These are phyloP conservation scores for Lipomyces lipofer DNA, from an alignment of 805 yeast genomes.

Conservation along the genomic window DNA sequence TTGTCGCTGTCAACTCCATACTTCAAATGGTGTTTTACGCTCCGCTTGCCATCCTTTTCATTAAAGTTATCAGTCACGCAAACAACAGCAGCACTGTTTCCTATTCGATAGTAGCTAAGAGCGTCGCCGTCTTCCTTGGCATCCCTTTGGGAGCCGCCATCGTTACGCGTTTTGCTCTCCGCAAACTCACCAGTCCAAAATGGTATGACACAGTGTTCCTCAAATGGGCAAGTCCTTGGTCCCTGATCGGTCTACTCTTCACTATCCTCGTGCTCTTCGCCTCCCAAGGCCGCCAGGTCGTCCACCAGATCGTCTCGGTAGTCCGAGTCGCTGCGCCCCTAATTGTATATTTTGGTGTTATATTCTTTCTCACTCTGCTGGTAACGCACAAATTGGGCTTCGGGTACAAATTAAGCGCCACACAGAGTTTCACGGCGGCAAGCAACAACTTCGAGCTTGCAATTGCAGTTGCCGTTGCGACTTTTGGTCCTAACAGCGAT, in stretches of 20 bases:
- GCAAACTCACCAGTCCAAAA: constrained; percentile 38
- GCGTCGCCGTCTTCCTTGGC: constrained; percentile 56
- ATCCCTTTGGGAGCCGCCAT: constrained; percentile 53
- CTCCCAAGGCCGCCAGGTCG: constrained; percentile 49
- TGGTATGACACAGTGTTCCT: constrained; percentile 42
- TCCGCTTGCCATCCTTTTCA: constrained; percentile 52
- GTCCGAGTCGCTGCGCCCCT: constrained; percentile 54
- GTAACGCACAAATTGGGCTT: constrained; percentile 32
- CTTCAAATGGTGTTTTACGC: constrained; percentile 55
- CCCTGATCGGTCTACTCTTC: constrained; percentile 53
- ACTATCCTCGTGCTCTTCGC: constrained; percentile 54
- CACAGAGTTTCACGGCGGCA: constrained; percentile 60
- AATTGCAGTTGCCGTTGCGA: constrained; percentile 53
- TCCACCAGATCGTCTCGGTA: constrained; percentile 51
- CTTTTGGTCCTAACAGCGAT: constrained; percentile 53
- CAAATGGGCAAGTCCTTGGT: constrained; percentile 49
- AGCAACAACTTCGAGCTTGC: constrained; percentile 60
- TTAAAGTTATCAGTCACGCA: constrained; percentile 42
- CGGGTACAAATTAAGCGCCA: constrained; percentile 44
- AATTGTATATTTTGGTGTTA: constrained; percentile 47
- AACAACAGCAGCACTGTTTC: constrained; percentile 21
- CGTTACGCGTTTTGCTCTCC: constrained; percentile 40
- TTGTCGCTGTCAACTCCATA: constrained; percentile 53
- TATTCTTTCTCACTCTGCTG: constrained; percentile 49
- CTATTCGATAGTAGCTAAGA: constrained; percentile 47